phyloP scores from a whole-genome alignment of 768 basidiomycete genomes.

The Vararia minispora region DNA sequence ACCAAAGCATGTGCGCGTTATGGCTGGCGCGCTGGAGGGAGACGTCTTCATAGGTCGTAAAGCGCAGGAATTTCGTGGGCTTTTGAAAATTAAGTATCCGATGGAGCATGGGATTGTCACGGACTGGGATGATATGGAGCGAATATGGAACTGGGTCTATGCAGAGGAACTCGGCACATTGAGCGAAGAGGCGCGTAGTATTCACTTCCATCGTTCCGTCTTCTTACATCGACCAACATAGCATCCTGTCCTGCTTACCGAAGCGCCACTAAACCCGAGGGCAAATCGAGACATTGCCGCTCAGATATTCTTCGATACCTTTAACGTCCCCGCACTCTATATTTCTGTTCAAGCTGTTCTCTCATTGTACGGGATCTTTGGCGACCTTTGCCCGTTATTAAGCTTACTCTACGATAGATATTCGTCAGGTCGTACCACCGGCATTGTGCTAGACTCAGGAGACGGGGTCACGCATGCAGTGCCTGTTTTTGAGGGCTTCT shows the following conservation, averaged over 20 bases:
- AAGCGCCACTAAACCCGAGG: slow-evolving; percentile 95
- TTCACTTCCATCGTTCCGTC: slow-evolving; percentile 6
- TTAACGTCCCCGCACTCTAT: slow-evolving; percentile 97
- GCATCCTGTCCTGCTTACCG: slow-evolving; percentile 96
- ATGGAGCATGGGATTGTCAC: slow-evolving; percentile 99
- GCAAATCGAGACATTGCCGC: slow-evolving; percentile 94
- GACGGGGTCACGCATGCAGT: slow-evolving; percentile 99
- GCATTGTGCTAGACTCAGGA: slow-evolving; percentile 97
- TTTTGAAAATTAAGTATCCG: slow-evolving; percentile 97
- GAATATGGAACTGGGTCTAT: slow-evolving; percentile 98
- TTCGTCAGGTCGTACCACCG: slow-evolving; percentile 95
- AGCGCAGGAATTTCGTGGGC: slow-evolving; percentile 91
- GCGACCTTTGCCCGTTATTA: background rate
- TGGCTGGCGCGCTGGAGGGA: slow-evolving; percentile 95
- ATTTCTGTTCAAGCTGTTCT: slow-evolving; percentile 96
- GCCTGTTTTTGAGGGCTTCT: slow-evolving; percentile 97
- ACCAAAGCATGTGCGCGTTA: slow-evolving; percentile 95
- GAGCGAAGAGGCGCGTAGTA: slow-evolving; percentile 77
- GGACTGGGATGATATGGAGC: slow-evolving; percentile 99
- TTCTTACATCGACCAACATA: slow-evolving; percentile 25
- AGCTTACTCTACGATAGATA: slow-evolving; percentile 46
- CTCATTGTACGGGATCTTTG: slow-evolving; percentile 59
- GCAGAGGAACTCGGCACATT: slow-evolving; percentile 90
- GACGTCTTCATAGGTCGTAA: slow-evolving; percentile 93
- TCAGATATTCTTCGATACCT: slow-evolving; percentile 99